A percentile compares a stretch with the other conserved stretches of the same genome.
These are phyloP conservation scores for Takashimella koratensis DNA, from an alignment of 1,284 basidiomycete genomes.

Conservation along the genomic window DNA sequence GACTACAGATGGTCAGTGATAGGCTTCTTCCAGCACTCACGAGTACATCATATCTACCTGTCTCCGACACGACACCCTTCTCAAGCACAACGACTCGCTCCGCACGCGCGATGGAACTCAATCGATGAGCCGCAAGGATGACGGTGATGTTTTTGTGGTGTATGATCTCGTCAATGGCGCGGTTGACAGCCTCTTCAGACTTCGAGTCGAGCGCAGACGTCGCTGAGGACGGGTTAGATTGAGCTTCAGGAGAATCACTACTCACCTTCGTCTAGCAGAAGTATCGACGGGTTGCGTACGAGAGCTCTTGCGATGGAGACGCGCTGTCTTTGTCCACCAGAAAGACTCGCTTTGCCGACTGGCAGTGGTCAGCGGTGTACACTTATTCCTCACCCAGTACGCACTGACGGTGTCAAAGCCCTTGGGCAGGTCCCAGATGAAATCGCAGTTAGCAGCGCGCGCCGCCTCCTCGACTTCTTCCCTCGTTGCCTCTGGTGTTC, in stretches of 20 bases:
- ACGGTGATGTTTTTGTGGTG: slow-evolving; percentile 73
- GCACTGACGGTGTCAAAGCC: slow-evolving; percentile 71
- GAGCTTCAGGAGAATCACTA: too few species aligned
- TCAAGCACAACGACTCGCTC: slow-evolving; percentile 84
- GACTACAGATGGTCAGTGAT: slow-evolving; percentile 50
- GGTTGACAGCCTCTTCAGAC: slow-evolving; percentile 77
- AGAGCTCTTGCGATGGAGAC: slow-evolving; percentile 54
- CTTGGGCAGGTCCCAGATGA: slow-evolving; percentile 85
- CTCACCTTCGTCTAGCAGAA: slow-evolving; percentile 53
- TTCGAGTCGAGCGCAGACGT: slow-evolving; percentile 74
- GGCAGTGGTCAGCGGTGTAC: neutral
- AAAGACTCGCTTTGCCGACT: slow-evolving; percentile 48
- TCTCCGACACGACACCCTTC: slow-evolving; percentile 76
- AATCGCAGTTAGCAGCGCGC: slow-evolving; percentile 88
- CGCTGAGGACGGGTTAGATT: slow-evolving; percentile 27
- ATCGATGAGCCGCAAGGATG: slow-evolving; percentile 79
- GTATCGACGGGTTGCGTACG: slow-evolving; percentile 50
- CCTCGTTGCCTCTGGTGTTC: slow-evolving; percentile 66
- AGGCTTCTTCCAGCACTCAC: slow-evolving; percentile 53
- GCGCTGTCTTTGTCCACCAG: slow-evolving; percentile 53
- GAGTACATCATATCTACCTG: slow-evolving; percentile 75
- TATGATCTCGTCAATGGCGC: slow-evolving; percentile 84
- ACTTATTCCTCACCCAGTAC: slow-evolving; percentile 29
- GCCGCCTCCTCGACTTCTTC: slow-evolving; percentile 85
- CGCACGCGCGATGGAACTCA: slow-evolving; percentile 77